Evolutionary conservation across 2,329 filamentous ascomycete genomes (phyloP).

Genomic region (Akanthomyces muscarius): DNA sequence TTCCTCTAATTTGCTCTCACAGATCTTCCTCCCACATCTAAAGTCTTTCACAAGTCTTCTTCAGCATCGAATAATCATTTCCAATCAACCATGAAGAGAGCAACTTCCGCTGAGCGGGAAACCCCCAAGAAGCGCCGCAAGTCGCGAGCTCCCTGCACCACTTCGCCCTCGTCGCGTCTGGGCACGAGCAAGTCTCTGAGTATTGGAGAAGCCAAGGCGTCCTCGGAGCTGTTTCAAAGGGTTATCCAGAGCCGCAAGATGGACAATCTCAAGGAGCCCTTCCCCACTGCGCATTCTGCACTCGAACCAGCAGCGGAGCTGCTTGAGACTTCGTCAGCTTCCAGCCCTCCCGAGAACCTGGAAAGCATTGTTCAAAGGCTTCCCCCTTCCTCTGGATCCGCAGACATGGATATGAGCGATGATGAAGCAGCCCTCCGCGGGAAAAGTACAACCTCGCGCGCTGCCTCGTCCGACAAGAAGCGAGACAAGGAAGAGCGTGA

Average conservation of each 20-base stretch:
- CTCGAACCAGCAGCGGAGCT: not conserved
- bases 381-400: not conserved
- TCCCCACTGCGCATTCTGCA: not conserved
- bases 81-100: not conserved
- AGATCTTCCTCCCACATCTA: not conserved
- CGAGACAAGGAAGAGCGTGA: not conserved
- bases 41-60: not conserved
- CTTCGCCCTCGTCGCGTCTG: not conserved
- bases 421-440: not conserved
- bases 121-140: constrained; percentile 12
- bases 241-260: not conserved
- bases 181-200: not conserved
- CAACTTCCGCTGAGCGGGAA: not conserved
- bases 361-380: not conserved
- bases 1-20: not conserved
- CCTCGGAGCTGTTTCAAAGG: not conserved
- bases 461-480: too few species aligned
- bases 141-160: not conserved
- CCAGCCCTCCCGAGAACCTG: not conserved
- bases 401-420: not conserved
- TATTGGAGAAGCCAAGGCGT: not conserved
- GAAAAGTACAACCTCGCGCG: too few species aligned
- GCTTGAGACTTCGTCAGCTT: not conserved
- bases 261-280: not conserved
- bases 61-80: not conserved